phyloP scores from a whole-genome alignment of 371 early-diverging fungal genomes.

The Lichtheimia corymbifera region DNA sequence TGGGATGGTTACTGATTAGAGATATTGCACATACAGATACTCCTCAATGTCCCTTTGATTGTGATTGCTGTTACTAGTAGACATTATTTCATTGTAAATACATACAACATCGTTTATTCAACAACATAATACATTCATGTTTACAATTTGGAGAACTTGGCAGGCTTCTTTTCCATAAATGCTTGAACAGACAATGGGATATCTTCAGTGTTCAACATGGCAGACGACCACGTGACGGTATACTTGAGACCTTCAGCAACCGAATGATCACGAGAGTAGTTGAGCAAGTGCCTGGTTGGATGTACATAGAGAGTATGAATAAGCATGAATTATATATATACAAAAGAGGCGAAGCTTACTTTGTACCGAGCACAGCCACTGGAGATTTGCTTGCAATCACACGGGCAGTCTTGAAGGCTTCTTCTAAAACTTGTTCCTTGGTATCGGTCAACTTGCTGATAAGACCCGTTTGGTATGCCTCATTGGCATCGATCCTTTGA shows the following conservation, averaged over 20 bases:
- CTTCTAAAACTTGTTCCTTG: conserved; percentile 35
- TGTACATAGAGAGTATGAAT: no score
- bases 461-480: conserved; percentile 82
- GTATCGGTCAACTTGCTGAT: conserved; percentile 69
- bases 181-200: conserved; percentile 58
- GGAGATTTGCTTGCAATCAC: conserved; percentile 90
- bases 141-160: conserved; percentile 66
- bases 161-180: conserved; percentile 56
- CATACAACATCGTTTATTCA: background rate
- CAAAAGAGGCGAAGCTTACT: conserved; percentile 44
- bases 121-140: background rate
- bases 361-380: conserved; percentile 84
- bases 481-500: conserved; percentile 48
- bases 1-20: background rate
- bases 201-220: conserved; percentile 80
- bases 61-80: conserved; percentile 49
- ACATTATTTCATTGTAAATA: conserved; percentile 3
- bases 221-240: conserved; percentile 84
- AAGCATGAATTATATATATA: background rate
- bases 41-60: conserved; percentile 53
- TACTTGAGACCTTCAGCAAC: conserved; percentile 89
- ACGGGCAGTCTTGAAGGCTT: conserved; percentile 71
- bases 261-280: conserved; percentile 89
- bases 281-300: conserved; percentile 63
- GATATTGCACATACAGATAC: conserved; percentile 26